A percentile compares a stretch with the other conserved stretches of the same genome.
Evolutionary conservation across 495 filamentous ascomycete species (phyloP).

Genomic region (Aspergillus hancockii): DNA sequence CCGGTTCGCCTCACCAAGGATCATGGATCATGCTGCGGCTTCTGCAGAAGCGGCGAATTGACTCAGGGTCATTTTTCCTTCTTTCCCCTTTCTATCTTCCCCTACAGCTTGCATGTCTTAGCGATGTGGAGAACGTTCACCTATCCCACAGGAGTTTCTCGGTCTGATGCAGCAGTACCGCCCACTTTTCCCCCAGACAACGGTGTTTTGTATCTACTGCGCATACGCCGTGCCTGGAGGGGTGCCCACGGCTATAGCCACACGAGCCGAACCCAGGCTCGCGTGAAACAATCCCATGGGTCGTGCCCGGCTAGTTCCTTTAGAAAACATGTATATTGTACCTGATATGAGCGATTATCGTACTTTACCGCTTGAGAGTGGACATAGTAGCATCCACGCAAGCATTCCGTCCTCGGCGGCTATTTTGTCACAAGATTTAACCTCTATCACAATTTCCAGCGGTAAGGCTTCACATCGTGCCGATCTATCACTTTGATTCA

Average conservation of each 20-base stretch:
- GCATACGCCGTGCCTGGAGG: constrained; percentile 6
- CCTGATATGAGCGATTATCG: not conserved
- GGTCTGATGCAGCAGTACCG: constrained; percentile 14
- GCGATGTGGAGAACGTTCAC: constrained; percentile 9
- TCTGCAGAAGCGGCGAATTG: constrained; percentile 22
- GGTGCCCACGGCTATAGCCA: constrained; percentile 13
- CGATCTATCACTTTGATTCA: constrained; percentile 16
- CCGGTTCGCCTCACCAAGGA: constrained; percentile 21
- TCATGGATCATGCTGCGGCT: constrained; percentile 19
- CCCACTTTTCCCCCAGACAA: constrained; percentile 9
- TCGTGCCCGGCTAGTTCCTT: constrained; percentile 22
- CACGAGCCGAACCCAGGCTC: constrained; percentile 24
- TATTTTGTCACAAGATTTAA: constrained; percentile 21
- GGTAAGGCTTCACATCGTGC: constrained; percentile 9
- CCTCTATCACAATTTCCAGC: constrained; percentile 11
- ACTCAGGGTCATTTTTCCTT: constrained; percentile 13
- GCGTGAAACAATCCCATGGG: constrained; percentile 23
- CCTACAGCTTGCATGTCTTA: not conserved
- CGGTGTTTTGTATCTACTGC: constrained; percentile 5
- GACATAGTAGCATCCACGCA: not conserved
- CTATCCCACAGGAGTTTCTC: constrained; percentile 2
- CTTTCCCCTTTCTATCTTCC: constrained; percentile 6
- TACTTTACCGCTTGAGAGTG: not conserved
- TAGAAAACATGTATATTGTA: not conserved
- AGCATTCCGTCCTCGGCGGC: constrained; percentile 12